Evolutionary conservation across 129 eudicot species (phyloP).

Genomic region (Flaveria robusta): DNA sequence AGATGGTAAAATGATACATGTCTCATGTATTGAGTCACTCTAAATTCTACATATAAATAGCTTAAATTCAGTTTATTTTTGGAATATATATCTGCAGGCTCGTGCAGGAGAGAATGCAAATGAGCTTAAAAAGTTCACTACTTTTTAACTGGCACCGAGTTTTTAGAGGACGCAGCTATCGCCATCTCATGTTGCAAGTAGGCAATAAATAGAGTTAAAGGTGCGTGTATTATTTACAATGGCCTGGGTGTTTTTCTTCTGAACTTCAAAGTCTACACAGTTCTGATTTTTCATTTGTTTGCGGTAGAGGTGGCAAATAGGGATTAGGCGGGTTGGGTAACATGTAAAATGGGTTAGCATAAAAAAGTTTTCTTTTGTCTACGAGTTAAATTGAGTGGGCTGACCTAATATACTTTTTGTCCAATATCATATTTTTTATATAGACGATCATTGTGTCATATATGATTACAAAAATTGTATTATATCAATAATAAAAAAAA

Average conservation of each 20-base stretch:
- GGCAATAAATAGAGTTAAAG: conserved; percentile 60
- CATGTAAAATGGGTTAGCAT: not conserved
- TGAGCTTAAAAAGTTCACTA: conserved; percentile 44
- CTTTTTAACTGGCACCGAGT: conserved; percentile 69
- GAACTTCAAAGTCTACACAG: not conserved
- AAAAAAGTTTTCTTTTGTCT: not conserved
- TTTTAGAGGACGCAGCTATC: conserved; percentile 88
- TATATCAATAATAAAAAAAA: not conserved
- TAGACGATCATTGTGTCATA: not conserved
- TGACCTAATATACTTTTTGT: not conserved
- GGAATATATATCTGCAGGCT: conserved; percentile 51
- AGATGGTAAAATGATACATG: conserved; percentile 67
- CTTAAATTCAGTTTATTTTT: conserved; percentile 29
- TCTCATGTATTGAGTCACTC: conserved; percentile 2
- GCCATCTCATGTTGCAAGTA: conserved; percentile 77
- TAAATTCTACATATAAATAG: conserved; percentile 3
- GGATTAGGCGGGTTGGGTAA: not conserved
- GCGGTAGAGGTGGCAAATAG: not conserved
- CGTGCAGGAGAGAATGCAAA: conserved; percentile 71
- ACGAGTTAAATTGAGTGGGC: not conserved
- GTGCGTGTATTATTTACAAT: conserved; percentile 30
- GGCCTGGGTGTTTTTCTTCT: not conserved
- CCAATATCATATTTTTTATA: not conserved
- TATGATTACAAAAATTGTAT: not conserved
- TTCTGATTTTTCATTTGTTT: not conserved